Evolutionary conservation across 805 yeast genomes (phyloP).

Genomic region (Metschnikowia corniflorae): DNA sequence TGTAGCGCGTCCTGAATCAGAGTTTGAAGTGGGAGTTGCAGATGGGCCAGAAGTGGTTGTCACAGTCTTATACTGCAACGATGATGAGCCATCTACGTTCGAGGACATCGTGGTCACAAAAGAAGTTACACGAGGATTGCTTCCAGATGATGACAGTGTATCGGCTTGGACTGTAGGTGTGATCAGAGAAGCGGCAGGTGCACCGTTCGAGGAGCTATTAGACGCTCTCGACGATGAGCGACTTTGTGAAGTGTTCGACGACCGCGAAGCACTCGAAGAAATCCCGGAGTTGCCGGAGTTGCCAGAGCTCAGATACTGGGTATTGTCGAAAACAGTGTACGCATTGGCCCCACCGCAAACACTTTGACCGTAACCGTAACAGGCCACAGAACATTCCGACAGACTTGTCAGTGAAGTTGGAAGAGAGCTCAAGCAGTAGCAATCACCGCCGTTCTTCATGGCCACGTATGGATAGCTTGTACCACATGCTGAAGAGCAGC

Average conservation of each 20-base stretch:
- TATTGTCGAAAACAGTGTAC: conserved; percentile 25
- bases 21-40: not conserved
- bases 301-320: conserved; percentile 14
- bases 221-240: conserved; percentile 7
- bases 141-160: not conserved
- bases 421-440: conserved; percentile 34
- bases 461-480: conserved; percentile 36
- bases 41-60: conserved; percentile 9
- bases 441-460: conserved; percentile 31
- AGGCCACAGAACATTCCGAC: conserved; percentile 27
- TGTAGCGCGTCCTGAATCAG: not conserved
- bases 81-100: not conserved
- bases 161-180: not conserved
- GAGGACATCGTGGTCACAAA: conserved; percentile 4
- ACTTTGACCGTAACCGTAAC: conserved; percentile 33
- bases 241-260: conserved; percentile 8
- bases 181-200: not conserved
- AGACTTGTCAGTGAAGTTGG: conserved; percentile 21
- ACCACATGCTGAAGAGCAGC: conserved; percentile 30
- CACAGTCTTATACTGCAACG: conserved; percentile 12
- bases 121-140: not conserved
- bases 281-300: conserved; percentile 4
- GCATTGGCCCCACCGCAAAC: conserved; percentile 38
- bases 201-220: conserved; percentile 11
- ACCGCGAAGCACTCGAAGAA: conserved; percentile 9